Evolutionary conservation across 176 grass and related monocot species (phyloP), one percentile per base, ranked within the genome.

Genomic region (Chloris gayana): DNA sequence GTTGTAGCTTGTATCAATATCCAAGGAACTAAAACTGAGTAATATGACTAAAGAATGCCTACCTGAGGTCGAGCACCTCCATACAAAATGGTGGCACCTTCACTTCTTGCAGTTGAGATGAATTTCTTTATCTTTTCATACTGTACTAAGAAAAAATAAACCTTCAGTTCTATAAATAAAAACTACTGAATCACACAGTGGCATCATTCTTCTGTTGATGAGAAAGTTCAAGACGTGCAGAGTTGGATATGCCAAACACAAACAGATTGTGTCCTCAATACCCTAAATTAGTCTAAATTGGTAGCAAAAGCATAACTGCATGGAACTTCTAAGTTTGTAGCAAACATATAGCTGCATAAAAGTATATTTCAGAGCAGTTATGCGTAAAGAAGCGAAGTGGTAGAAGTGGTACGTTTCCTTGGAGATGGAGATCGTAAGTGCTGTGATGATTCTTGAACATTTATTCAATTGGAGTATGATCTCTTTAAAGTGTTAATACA

Each of bases 71-170:
- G 92, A 59, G 33, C 85, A 86, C 95, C 92, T 21, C 92, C 95
- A 54, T 67, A 78, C 61, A 94, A 72, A 87, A 98, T 76, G 61
- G 95, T 95, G 34, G 95, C 92, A 54, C 95, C 95, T 88, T 98
- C 90, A 63, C 65, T 75, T 80, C 85, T 92, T 63, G 95, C 95
- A 49, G 83, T 98, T 45, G 86, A 87, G 64, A 98, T 75, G 47
- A 92, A 87, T 67, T 85, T 98, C 57, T 89, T 92, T 42, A 91
- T 89, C 80, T 98, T 98, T 45, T 94, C 81, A 24, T 91, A 98
- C 95, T 98, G 83, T 89, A 89, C 82, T 33, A 80, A 54, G 75
- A 41, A 77, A 66, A 64, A 49, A 62, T 1, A 4, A 15, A 54
- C 29, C 34, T 57, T 65, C 2, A 56, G 73, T 57, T 54, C 1